These are phyloP conservation scores for Drosera capensis DNA, from an alignment of 148 eudicot species.

Conservation along the genomic window DNA sequence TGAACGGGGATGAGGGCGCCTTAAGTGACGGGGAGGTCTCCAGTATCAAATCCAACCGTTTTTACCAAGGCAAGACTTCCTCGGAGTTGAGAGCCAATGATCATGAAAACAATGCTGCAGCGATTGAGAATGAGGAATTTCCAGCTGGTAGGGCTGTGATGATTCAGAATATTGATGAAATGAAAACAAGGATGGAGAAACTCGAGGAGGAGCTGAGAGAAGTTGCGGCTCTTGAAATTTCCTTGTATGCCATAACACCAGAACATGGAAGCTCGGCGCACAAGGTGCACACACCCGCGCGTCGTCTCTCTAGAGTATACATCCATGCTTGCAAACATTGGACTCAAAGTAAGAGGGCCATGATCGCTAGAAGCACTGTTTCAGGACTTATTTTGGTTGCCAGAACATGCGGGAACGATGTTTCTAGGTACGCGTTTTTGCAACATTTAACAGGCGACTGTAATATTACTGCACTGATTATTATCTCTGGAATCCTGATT, in stretches of 20 bases:
- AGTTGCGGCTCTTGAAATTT: slow-evolving; percentile 83
- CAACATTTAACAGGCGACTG: not conserved
- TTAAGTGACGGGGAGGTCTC: not conserved
- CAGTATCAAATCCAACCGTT: not conserved
- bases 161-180: slow-evolving; percentile 31
- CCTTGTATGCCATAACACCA: slow-evolving; percentile 65
- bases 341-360: slow-evolving; percentile 49
- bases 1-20: slow-evolving; percentile 9
- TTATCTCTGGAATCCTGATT: slow-evolving; percentile 1
- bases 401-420: slow-evolving; percentile 72
- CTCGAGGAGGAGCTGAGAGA: slow-evolving; percentile 76
- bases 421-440: slow-evolving; percentile 40
- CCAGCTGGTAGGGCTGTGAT: slow-evolving; percentile 15
- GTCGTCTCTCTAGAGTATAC: slow-evolving; percentile 75
- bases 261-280: slow-evolving; percentile 91
- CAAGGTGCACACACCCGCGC: slow-evolving; percentile 84
- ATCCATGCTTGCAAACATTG: slow-evolving; percentile 70
- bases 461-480: not conserved
- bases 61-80: slow-evolving; percentile 12
- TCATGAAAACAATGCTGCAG: slow-evolving; percentile 26
- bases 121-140: slow-evolving; percentile 13
- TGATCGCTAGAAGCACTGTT: slow-evolving; percentile 52
- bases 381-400: slow-evolving; percentile 81
- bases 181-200: slow-evolving; percentile 57
- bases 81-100: slow-evolving; percentile 7